A percentile compares a stretch with the other conserved stretches of the same genome.
Conservation (phyloP, 257 asterid species). For the Phtheirospermum japonicum region DNA sequence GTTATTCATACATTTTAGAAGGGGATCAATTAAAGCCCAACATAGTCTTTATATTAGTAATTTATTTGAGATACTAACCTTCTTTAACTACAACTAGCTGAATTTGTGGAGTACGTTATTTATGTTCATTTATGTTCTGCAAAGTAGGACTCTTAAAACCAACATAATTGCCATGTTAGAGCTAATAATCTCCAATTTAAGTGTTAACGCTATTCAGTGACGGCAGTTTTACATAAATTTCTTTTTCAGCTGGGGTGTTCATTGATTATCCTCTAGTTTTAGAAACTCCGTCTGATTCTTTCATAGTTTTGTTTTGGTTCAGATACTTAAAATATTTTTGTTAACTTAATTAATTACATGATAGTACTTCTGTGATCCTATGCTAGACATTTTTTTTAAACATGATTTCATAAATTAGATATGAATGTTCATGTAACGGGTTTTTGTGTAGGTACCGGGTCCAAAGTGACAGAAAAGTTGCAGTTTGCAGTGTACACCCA, state of each 20-base stretch:
- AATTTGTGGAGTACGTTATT: neutral
- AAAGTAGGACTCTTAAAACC: constrained; percentile 3
- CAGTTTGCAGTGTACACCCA: constrained; percentile 93
- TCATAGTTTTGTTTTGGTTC: constrained; percentile 2
- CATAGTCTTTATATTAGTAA: constrained; percentile 6
- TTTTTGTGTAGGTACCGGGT: constrained; percentile 74
- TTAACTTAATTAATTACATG: constrained; percentile 9
- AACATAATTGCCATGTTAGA: constrained; percentile 1
- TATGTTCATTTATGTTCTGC: constrained; percentile 5
- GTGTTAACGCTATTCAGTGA: constrained; percentile 1
- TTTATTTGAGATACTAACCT: neutral
- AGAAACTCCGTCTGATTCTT: neutral
- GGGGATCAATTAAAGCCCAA: constrained; percentile 6
- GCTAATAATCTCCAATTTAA: neutral
- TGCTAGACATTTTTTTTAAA: neutral
- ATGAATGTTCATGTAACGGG: constrained; percentile 10
- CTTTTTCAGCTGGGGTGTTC: neutral
- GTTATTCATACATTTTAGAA: constrained; percentile 1
- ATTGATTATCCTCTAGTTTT: constrained; percentile 1
- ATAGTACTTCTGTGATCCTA: neutral
- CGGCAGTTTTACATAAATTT: neutral
- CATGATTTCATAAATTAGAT: neutral
- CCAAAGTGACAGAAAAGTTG: constrained; percentile 84
- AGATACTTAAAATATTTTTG: neutral
- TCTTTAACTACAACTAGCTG: neutral